A percentile compares a stretch with the other conserved stretches of the same genome.
Conservation (phyloP, 768 basidiomycete species). For the Termitomyces titanicus region DNA sequence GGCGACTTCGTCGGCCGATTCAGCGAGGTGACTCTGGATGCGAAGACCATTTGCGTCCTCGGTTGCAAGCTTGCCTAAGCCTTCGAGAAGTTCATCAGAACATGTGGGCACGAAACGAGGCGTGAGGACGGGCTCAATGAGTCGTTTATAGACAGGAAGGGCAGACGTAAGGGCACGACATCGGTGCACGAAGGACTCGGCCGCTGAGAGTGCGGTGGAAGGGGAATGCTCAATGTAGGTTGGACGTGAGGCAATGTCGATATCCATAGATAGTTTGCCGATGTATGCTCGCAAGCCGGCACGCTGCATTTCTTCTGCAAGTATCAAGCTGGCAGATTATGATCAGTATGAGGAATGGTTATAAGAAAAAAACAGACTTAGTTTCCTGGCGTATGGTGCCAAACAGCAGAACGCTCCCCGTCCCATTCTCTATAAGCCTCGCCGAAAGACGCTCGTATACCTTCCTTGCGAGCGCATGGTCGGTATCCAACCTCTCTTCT, state of each 20-base stretch:
- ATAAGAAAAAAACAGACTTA: constrained; percentile 51
- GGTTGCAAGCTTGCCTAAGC: constrained; percentile 53
- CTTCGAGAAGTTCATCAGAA: constrained; percentile 62
- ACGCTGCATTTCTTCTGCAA: constrained; percentile 69
- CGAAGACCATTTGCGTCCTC: constrained; percentile 34
- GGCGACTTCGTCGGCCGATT: constrained; percentile 71
- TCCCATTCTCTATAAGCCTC: constrained; percentile 71
- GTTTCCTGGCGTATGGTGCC: constrained; percentile 81
- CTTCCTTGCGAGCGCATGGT: constrained; percentile 52
- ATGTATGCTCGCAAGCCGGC: constrained; percentile 77
- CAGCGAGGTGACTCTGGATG: constrained; percentile 83
- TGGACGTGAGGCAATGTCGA: constrained; percentile 66
- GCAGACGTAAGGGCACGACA: constrained; percentile 39
- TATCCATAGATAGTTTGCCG: constrained; percentile 93
- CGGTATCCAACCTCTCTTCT: constrained; percentile 68
- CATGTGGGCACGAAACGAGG: constrained; percentile 91
- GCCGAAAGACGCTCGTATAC: constrained; percentile 68
- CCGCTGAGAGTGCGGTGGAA: constrained; percentile 44
- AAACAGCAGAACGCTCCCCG: constrained; percentile 73
- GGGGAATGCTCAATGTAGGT: constrained; percentile 68
- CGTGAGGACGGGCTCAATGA: constrained; percentile 81
- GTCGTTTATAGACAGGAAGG: constrained; percentile 40
- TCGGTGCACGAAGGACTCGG: constrained; percentile 50
- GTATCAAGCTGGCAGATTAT: constrained; percentile 52
- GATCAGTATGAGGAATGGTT: neutral